A percentile compares a stretch with the other conserved stretches of the same genome.
Conservation (phyloP, 1,139 yeast species). For the Yamadazyma mexicana region DNA sequence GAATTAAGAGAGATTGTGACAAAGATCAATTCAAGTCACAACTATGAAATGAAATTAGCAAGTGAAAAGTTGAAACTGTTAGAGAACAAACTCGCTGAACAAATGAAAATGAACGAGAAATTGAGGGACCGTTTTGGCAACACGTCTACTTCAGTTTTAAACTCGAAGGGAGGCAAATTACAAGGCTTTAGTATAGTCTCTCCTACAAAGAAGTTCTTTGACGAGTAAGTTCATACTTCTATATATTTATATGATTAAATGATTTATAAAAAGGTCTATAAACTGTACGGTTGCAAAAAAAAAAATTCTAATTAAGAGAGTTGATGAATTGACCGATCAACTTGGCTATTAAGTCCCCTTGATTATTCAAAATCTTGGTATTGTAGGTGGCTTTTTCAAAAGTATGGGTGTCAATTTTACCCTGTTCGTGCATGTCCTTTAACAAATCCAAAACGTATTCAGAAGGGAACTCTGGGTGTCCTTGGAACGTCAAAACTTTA, state of each 20-base stretch:
- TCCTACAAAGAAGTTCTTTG: conserved; percentile 35
- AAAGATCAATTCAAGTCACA: conserved; percentile 36
- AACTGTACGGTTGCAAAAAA: neutral
- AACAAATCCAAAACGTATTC: conserved; percentile 32
- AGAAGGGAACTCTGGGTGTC: conserved; percentile 80
- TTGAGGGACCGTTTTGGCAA: conserved; percentile 25
- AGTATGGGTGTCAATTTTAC: conserved; percentile 18
- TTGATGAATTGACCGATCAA: conserved; percentile 31
- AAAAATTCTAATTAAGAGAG: conserved; percentile 7
- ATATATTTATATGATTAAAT: conserved; percentile 2
- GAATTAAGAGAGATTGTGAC: conserved; percentile 57
- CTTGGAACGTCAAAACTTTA: conserved; percentile 69
- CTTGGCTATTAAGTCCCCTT: conserved; percentile 34
- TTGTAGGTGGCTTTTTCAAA: conserved; percentile 29
- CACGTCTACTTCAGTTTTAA: conserved; percentile 7
- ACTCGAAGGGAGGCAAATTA: conserved; percentile 36
- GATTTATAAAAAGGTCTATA: neutral
- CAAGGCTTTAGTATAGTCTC: conserved; percentile 46
- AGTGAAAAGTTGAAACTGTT: conserved; percentile 44
- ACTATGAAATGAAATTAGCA: conserved; percentile 37
- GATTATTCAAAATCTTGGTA: conserved; percentile 33
- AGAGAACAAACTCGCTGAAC: conserved; percentile 39
- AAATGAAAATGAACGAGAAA: conserved; percentile 35
- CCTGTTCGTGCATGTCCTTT: conserved; percentile 17
- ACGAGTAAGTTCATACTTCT: conserved; percentile 12